These are phyloP conservation scores for Mollisiaceae sp. DNA, from an alignment of 2,329 filamentous ascomycete genomes.

Conservation along the genomic window DNA sequence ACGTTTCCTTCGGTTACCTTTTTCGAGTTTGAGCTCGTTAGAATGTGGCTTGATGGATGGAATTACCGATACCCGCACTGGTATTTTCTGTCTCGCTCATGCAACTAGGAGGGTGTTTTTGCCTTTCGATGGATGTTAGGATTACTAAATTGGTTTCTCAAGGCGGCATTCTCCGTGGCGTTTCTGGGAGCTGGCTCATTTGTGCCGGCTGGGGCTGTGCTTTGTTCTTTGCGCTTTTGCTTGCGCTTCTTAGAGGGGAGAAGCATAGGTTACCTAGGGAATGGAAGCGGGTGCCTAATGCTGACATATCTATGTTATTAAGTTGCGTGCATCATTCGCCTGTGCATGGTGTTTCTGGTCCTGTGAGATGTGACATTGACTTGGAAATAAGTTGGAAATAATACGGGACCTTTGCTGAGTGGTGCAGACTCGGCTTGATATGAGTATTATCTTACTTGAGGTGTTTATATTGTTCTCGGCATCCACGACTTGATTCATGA, in stretches of 20 bases:
- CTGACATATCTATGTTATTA: slow-evolving; percentile 6
- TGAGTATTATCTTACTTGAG: too few relatives aligned
- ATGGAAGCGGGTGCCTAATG: background rate
- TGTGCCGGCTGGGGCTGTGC: slow-evolving; percentile 5
- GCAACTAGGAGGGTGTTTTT: background rate
- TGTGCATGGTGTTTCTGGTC: background rate
- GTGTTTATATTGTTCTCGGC: too few relatives aligned
- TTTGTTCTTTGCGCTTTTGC: background rate
- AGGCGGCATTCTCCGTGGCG: slow-evolving; percentile 1
- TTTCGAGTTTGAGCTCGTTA: background rate
- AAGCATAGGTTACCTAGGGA: background rate
- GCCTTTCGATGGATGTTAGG: background rate
- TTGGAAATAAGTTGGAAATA: background rate
- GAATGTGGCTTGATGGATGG: background rate
- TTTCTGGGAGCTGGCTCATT: background rate
- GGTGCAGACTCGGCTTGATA: too few relatives aligned
- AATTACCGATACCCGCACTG: slow-evolving; percentile 6
- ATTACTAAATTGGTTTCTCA: slow-evolving; percentile 1
- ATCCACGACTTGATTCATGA: too few relatives aligned
- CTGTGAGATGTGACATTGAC: background rate
- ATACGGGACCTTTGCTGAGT: too few relatives aligned
- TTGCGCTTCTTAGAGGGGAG: background rate
- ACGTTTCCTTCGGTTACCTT: background rate
- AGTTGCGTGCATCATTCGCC: background rate
- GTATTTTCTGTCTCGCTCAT: background rate